Conservation (phyloP, 2,329 filamentous ascomycete species). For the Pseudogymnoascus sp. region DNA sequence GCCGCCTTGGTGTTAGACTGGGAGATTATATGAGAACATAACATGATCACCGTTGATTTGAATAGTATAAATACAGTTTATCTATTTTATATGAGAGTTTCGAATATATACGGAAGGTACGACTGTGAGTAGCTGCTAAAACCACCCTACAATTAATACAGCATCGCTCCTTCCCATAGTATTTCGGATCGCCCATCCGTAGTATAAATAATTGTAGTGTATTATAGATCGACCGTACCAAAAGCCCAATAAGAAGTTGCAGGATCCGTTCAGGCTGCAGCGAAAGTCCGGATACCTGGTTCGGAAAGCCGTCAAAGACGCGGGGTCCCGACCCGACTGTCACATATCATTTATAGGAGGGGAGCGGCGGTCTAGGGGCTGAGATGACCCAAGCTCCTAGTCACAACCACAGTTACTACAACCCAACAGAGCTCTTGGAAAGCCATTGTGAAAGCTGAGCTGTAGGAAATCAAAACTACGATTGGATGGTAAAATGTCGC, state of each 20-base stretch:
- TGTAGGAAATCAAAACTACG: background rate
- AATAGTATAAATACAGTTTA: background rate
- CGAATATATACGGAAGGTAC: background rate
- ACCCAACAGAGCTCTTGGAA: background rate
- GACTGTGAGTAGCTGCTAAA: background rate
- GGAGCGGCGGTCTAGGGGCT: background rate
- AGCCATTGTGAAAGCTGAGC: background rate
- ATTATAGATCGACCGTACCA: background rate
- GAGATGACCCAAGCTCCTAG: background rate
- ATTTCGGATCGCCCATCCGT: background rate
- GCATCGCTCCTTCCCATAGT: background rate
- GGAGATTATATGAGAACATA: background rate
- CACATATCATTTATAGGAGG: background rate
- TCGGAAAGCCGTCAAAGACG: background rate
- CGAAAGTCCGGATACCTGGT: background rate
- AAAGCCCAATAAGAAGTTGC: background rate
- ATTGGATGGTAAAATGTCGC: background rate
- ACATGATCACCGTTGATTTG: background rate
- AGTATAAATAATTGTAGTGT: background rate
- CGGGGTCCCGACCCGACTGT: background rate
- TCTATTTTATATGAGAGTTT: background rate
- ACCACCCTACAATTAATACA: background rate
- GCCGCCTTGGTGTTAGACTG: slow-evolving; percentile 11
- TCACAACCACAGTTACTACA: background rate
- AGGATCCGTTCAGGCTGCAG: background rate